phyloP scores from a whole-genome alignment of 257 asterid species.

The Verbascum thapsus region DNA sequence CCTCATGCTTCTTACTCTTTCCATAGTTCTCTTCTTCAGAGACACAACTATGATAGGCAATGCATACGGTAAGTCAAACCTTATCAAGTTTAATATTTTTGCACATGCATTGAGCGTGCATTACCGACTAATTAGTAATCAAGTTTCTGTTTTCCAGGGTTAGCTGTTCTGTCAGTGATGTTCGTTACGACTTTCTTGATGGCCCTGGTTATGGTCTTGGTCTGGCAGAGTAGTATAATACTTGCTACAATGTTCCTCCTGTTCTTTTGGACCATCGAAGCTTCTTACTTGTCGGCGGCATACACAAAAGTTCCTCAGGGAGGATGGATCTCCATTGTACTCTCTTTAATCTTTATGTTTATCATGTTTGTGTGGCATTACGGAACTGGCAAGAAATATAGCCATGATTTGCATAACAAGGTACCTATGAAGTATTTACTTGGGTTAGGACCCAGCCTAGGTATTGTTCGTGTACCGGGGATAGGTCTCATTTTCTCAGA shows the following conservation, averaged over 20 bases:
- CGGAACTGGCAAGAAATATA: constrained; percentile 89
- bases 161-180: constrained; percentile 96
- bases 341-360: constrained; percentile 63
- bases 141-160: constrained; percentile 52
- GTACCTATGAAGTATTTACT: constrained; percentile 87
- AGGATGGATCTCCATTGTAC: constrained; percentile 88
- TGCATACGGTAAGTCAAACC: constrained; percentile 65
- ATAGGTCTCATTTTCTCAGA: constrained; percentile 92
- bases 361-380: constrained; percentile 94
- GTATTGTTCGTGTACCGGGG: constrained; percentile 92
- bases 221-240: constrained; percentile 67
- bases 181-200: constrained; percentile 85
- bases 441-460: constrained; percentile 91
- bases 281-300: constrained; percentile 62
- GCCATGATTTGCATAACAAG: constrained; percentile 84
- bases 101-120: no score
- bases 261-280: constrained; percentile 72
- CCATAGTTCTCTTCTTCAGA: constrained; percentile 60
- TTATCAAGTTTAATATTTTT: background rate
- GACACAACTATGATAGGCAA: constrained; percentile 60
- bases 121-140: no score
- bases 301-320: constrained; percentile 78
- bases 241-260: constrained; percentile 63
- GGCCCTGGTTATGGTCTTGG: constrained; percentile 82
- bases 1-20: constrained; percentile 72